A percentile compares a stretch with the other conserved stretches of the same genome.
phyloP scores from a whole-genome alignment of 208 protist genomes.

The Crithidia thermophila region DNA sequence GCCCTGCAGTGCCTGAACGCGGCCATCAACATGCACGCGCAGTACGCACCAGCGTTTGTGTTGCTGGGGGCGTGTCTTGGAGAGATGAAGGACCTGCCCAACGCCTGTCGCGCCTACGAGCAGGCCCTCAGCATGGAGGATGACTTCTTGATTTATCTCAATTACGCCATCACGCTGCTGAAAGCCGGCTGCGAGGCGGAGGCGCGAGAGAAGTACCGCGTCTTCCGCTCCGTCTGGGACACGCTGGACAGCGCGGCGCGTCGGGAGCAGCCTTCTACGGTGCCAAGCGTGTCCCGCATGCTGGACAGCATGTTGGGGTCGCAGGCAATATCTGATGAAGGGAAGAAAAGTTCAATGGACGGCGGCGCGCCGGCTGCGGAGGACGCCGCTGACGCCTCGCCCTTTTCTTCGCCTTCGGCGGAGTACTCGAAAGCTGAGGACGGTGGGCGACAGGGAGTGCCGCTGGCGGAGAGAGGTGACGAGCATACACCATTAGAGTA shows the following conservation, averaged over 20 bases:
- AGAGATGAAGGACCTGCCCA: constrained; percentile 95
- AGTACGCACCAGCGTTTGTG: constrained; percentile 90
- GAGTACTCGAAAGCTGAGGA: no score
- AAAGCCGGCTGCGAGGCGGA: constrained; percentile 55
- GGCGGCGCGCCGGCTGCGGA: neutral
- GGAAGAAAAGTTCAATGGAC: no score
- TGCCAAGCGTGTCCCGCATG: constrained; percentile 31
- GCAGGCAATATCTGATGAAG: no score
- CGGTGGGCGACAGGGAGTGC: no score
- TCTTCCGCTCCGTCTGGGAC: constrained; percentile 54
- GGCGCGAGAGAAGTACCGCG: constrained; percentile 48
- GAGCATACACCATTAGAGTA: no score
- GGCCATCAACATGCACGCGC: constrained; percentile 88
- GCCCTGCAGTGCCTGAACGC: constrained; percentile 96
- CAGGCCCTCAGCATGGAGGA: constrained; percentile 86
- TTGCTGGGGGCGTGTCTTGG: constrained; percentile 94
- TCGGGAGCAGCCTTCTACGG: constrained; percentile 32
- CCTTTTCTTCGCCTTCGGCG: no score
- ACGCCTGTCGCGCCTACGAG: constrained; percentile 93
- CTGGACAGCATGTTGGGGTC: constrained; percentile 22
- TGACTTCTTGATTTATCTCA: constrained; percentile 88
- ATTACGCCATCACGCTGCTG: constrained; percentile 92
- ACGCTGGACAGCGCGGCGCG: constrained; percentile 30
- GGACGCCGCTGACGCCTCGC: no score
- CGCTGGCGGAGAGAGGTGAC: no score